These are phyloP conservation scores for Lagenidium giganteum DNA, from an alignment of 352 stramenopile species.

Conservation along the genomic window DNA sequence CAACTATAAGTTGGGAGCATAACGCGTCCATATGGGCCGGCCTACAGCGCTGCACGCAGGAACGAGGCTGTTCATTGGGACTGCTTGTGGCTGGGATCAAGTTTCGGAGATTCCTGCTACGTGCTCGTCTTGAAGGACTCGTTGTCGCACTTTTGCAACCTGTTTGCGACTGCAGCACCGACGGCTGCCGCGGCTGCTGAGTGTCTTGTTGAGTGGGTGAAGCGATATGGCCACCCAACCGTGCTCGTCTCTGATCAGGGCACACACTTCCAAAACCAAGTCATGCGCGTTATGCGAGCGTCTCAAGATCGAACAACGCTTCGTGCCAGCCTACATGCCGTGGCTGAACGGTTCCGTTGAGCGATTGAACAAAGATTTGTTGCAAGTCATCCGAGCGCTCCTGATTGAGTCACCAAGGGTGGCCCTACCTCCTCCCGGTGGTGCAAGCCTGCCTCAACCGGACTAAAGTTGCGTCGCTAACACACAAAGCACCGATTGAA, in stretches of 20 bases:
- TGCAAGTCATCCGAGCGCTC: conserved; percentile 7
- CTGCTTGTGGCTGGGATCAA: conserved; percentile 13
- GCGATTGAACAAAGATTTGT: conserved; percentile 11
- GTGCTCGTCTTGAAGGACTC: conserved; percentile 21
- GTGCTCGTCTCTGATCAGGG: conserved; percentile 13
- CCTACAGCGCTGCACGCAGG: no score
- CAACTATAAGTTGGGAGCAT: no score
- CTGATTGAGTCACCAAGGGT: conserved; percentile 7
- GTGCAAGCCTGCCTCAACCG: conserved; percentile 7
- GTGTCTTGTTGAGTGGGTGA: conserved; percentile 16
- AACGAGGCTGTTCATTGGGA: conserved; percentile 18
- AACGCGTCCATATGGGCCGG: no score
- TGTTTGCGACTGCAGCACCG: conserved; percentile 2
- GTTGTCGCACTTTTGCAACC: conserved; percentile 20
- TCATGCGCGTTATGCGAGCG: not conserved
- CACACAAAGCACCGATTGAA: not conserved
- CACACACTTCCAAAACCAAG: conserved; percentile 9
- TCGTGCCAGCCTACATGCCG: conserved; percentile 5
- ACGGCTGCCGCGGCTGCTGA: conserved; percentile 2
- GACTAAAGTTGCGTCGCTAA: conserved; percentile 1
- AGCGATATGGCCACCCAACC: conserved; percentile 12
- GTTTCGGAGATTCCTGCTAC: conserved; percentile 11
- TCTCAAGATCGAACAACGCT: not conserved
- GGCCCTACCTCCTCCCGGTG: conserved; percentile 4
- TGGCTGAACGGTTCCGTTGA: conserved; percentile 15